Conservation (phyloP, 148 eudicot genomes). For the Tetragonia tetragonoides region DNA sequence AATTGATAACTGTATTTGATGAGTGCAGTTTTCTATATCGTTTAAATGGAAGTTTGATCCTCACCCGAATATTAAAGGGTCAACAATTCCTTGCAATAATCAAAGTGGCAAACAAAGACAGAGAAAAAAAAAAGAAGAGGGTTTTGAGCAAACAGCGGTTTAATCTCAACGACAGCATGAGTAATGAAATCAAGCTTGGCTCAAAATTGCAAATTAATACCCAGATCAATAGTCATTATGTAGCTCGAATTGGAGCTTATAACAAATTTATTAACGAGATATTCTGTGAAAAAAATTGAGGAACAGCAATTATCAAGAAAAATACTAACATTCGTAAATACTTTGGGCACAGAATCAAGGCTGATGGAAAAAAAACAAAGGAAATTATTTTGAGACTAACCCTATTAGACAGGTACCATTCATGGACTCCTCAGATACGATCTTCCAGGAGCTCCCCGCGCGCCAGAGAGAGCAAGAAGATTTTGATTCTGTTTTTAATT, state of each 20-base stretch:
- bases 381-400: background rate
- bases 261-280: background rate
- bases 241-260: background rate
- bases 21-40: too few relatives aligned
- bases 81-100: background rate
- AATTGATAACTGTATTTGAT: background rate
- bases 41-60: background rate
- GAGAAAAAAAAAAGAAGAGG: background rate
- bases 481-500: too few relatives aligned
- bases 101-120: background rate
- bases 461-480: too few relatives aligned
- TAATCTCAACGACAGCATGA: background rate
- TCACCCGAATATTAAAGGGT: background rate
- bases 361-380: background rate
- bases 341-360: background rate
- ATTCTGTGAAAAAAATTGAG: background rate
- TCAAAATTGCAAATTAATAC: background rate
- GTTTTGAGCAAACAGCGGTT: background rate
- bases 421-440: background rate
- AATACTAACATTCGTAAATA: background rate
- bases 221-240: background rate
- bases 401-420: background rate
- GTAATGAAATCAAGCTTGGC: background rate
- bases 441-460: too few relatives aligned
- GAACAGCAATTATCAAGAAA: background rate